phyloP scores from a whole-genome alignment of 208 protist genomes.

The Wallacemonas sp. region DNA sequence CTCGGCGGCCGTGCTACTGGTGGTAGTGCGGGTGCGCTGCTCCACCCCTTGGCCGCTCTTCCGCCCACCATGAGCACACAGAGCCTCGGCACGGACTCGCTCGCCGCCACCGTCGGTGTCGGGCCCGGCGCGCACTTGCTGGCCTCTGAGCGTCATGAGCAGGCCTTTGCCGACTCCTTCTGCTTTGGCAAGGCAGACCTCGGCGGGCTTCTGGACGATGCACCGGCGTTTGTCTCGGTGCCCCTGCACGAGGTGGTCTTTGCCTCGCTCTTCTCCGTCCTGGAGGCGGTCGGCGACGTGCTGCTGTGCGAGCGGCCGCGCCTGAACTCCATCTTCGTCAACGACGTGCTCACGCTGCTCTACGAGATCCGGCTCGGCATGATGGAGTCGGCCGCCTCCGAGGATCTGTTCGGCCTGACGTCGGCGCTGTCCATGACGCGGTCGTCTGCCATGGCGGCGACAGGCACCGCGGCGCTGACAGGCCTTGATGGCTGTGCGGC shows the following conservation, averaged over 20 bases:
- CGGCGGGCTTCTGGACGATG: constrained; percentile 21
- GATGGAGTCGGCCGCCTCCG: constrained; percentile 28
- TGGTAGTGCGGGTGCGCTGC: neutral
- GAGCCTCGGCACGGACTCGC: neutral
- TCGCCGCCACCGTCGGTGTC: neutral
- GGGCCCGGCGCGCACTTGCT: neutral
- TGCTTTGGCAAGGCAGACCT: constrained; percentile 36
- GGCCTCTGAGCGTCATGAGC: constrained; percentile 28
- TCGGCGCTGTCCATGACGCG: constrained; percentile 19
- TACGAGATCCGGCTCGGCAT: constrained; percentile 54
- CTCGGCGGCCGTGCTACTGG: neutral
- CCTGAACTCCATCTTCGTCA: constrained; percentile 48
- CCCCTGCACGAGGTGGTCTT: constrained; percentile 54
- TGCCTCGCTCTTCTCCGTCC: constrained; percentile 46
- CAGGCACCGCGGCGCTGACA: neutral
- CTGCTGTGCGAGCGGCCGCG: constrained; percentile 51
- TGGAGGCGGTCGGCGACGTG: constrained; percentile 43
- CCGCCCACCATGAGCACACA: neutral
- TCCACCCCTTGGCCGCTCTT: neutral
- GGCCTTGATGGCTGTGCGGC: neutral
- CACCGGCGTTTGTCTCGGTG: constrained; percentile 33
- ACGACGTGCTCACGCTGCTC: constrained; percentile 55
- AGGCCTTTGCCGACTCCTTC: constrained; percentile 52
- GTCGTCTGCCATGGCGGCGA: constrained; percentile 4
- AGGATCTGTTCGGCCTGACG: constrained; percentile 8